Percentiles rank a stretch among this genome's conserved stretches.
These are phyloP conservation scores for Tricholoma bakamatsutake DNA, from an alignment of 768 basidiomycete genomes.

Conservation along the genomic window DNA sequence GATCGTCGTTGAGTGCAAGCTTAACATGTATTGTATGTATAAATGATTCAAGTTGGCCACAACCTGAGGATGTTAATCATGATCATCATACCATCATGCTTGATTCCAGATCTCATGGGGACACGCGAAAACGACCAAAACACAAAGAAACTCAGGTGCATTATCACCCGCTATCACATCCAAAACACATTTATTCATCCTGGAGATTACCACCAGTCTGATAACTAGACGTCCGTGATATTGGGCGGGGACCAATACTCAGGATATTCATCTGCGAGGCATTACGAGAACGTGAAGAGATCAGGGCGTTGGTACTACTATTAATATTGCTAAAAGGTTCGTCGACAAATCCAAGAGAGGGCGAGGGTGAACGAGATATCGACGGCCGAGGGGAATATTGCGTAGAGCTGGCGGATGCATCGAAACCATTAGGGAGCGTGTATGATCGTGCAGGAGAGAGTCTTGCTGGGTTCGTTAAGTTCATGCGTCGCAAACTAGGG, in stretches of 20 bases:
- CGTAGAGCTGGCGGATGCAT: constrained; percentile 28
- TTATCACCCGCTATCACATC: too few species aligned
- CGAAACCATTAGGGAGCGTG: constrained; percentile 25
- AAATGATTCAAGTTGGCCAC: too few species aligned
- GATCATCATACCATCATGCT: too few species aligned
- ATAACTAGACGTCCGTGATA: constrained; percentile 9
- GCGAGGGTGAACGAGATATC: constrained; percentile 43
- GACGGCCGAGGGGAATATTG: constrained; percentile 29
- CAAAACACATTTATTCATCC: constrained; percentile 1
- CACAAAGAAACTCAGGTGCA: too few species aligned
- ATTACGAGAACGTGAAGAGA: constrained; percentile 60
- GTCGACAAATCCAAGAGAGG: constrained; percentile 36
- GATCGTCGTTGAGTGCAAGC: too few species aligned
- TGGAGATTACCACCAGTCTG: not conserved
- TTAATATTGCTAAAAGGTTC: constrained; percentile 20
- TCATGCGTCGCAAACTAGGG: constrained; percentile 21
- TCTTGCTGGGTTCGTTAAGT: constrained; percentile 14
- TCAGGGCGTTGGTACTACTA: constrained; percentile 27
- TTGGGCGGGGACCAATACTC: constrained; percentile 41
- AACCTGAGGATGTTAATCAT: too few species aligned
- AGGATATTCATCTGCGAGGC: constrained; percentile 60
- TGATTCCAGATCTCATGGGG: too few species aligned
- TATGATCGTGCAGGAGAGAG: constrained; percentile 33
- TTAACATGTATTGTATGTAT: too few species aligned
- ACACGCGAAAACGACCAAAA: too few species aligned